Conservation (phyloP, 1,284 basidiomycete genomes). For the Ustilago cynodontis region DNA sequence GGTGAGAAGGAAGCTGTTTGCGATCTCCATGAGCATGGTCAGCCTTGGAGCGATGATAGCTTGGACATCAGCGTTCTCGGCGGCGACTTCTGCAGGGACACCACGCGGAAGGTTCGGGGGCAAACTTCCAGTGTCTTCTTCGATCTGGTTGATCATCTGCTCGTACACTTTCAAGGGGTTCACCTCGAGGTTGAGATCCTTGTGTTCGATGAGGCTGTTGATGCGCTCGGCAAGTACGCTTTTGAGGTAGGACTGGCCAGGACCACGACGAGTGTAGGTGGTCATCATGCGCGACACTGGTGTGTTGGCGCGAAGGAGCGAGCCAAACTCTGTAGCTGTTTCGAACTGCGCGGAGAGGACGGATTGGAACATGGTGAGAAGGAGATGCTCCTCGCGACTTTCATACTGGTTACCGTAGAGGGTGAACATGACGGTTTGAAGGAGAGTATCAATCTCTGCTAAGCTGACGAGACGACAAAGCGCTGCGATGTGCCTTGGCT, state of each 20-base stretch:
- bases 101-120: slow-evolving; percentile 90
- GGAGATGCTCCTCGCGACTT: slow-evolving; percentile 95
- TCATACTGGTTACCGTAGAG: slow-evolving; percentile 99
- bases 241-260: slow-evolving; percentile 97
- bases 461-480: slow-evolving; percentile 96
- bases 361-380: slow-evolving; percentile 97
- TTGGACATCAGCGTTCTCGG: slow-evolving; percentile 92
- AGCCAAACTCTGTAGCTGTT: slow-evolving; percentile 96
- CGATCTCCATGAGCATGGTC: slow-evolving; percentile 99
- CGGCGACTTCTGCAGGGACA: slow-evolving; percentile 91
- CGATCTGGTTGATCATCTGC: slow-evolving; percentile 80
- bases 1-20: slow-evolving; percentile 94
- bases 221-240: slow-evolving; percentile 95
- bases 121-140: slow-evolving; percentile 91
- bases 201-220: slow-evolving; percentile 97
- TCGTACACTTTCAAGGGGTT: slow-evolving; percentile 89
- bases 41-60: slow-evolving; percentile 95
- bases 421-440: slow-evolving; percentile 99
- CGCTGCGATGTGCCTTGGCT: slow-evolving; percentile 94
- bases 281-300: slow-evolving; percentile 99
- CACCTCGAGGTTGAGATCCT: slow-evolving; percentile 97
- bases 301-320: slow-evolving; percentile 95
- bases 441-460: slow-evolving; percentile 95
- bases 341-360: slow-evolving; percentile 98
- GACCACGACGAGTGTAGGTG: slow-evolving; percentile 96